These are phyloP conservation scores for Taphrina confusa DNA, from an alignment of 1,139 yeast genomes.

Conservation along the genomic window DNA sequence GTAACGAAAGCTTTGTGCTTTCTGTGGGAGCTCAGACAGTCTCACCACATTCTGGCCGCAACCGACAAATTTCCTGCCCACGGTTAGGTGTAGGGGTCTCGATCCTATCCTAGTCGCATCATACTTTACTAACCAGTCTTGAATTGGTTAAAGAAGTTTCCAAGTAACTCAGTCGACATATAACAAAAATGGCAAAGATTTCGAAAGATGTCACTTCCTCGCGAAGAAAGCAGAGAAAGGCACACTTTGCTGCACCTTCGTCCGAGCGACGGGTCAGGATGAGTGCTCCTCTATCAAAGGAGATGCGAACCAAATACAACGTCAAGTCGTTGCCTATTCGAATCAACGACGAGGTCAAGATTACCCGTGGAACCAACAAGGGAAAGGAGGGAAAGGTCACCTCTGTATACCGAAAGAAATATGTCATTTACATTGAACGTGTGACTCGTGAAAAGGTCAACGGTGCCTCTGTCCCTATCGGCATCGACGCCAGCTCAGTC, in stretches of 20 bases:
- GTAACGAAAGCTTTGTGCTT: too few relatives aligned
- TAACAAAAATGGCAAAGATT: constrained; percentile 25
- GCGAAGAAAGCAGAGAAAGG: constrained; percentile 99
- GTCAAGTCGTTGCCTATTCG: constrained; percentile 92
- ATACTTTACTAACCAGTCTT: not conserved
- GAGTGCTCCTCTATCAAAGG: constrained; percentile 99
- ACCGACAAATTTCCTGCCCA: constrained; percentile 7
- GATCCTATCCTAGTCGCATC: constrained; percentile 1
- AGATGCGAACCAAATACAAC: constrained; percentile 93
- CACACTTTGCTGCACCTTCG: constrained; percentile 98
- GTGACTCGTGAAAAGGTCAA: constrained; percentile 96
- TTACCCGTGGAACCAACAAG: constrained; percentile 98
- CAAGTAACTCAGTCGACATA: not conserved
- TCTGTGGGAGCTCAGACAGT: constrained; percentile 12
- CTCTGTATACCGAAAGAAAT: constrained; percentile 99
- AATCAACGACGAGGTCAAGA: constrained; percentile 93
- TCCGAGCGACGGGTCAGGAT: constrained; percentile 91
- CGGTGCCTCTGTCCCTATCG: constrained; percentile 97
- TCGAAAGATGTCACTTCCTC: constrained; percentile 85
- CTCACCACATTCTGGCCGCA: constrained; percentile 5
- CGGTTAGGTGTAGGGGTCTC: not conserved
- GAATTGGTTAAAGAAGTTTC: not conserved
- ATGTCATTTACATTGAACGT: constrained; percentile 94
- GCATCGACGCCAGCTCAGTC: constrained; percentile 98
- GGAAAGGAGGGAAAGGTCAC: constrained; percentile 99